Conservation (phyloP, 2,329 filamentous ascomycete genomes). For the Scortechinia acanthostroma region DNA sequence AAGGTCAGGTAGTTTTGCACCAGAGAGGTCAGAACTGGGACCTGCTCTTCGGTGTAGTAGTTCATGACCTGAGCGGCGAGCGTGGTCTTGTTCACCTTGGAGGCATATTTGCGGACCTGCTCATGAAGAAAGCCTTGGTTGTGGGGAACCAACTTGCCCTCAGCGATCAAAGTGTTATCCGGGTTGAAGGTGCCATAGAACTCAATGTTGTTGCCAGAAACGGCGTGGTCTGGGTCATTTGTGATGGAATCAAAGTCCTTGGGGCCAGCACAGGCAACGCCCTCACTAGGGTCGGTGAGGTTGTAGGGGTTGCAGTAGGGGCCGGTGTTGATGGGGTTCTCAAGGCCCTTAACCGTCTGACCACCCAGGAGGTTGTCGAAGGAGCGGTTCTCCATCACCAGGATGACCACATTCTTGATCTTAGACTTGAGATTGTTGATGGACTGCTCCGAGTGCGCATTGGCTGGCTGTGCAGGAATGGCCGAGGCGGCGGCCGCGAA, state of each 20-base stretch:
- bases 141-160: constrained; percentile 15
- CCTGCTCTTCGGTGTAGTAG: constrained; percentile 31
- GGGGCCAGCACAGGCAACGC: constrained; percentile 17
- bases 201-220: constrained; percentile 32
- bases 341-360: constrained; percentile 22
- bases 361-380: constrained; percentile 33
- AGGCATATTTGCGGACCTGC: constrained; percentile 23
- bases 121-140: constrained; percentile 30
- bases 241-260: constrained; percentile 28
- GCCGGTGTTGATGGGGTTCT: constrained; percentile 30
- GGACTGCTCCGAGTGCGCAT: constrained; percentile 7
- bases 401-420: constrained; percentile 37
- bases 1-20: constrained; percentile 30
- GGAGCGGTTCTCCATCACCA: constrained; percentile 35
- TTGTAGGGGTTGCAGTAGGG: constrained; percentile 31
- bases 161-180: constrained; percentile 21
- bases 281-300: constrained; percentile 16
- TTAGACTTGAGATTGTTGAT: constrained; percentile 18
- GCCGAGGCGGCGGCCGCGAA: constrained; percentile 4
- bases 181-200: constrained; percentile 30
- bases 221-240: constrained; percentile 29
- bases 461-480: background rate
- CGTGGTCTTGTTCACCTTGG: constrained; percentile 17
- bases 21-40: constrained; percentile 28
- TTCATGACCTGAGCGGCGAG: constrained; percentile 27